phyloP scores from a whole-genome alignment of 345 rosid species.

The Hirschfeldia incana region DNA sequence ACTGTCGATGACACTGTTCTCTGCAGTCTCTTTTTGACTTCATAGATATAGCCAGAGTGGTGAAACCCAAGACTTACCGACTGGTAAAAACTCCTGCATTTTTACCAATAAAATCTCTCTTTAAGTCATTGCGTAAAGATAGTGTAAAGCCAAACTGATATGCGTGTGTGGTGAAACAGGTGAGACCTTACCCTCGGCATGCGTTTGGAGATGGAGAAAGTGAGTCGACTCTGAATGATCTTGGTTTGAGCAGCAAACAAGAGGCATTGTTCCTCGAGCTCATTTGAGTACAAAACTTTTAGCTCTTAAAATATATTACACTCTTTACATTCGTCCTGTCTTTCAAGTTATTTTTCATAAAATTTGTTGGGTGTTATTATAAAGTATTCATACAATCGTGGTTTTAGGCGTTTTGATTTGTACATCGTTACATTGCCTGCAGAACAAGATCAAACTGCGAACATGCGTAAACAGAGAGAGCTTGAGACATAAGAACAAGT shows the following conservation, averaged over 20 bases:
- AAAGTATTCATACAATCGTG: neutral
- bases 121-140: neutral
- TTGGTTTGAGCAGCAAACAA: slow-evolving; percentile 89
- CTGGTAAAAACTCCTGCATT: slow-evolving; percentile 53
- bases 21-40: slow-evolving; percentile 89
- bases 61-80: slow-evolving; percentile 88
- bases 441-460: neutral
- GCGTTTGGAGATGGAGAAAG: slow-evolving; percentile 83
- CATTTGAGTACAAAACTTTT: slow-evolving; percentile 42
- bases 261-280: slow-evolving; percentile 95
- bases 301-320: slow-evolving; percentile 10
- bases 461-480: neutral
- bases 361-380: slow-evolving; percentile 21
- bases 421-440: slow-evolving; percentile 7
- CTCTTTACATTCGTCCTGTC: slow-evolving; percentile 2
- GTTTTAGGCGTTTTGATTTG: slow-evolving; percentile 21
- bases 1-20: slow-evolving; percentile 2
- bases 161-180: slow-evolving; percentile 54
- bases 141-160: neutral
- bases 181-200: slow-evolving; percentile 97
- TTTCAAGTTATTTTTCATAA: neutral
- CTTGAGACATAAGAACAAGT: neutral
- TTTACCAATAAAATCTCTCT: neutral
- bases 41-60: slow-evolving; percentile 82
- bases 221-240: slow-evolving; percentile 64